Conservation (phyloP, 1,139 yeast genomes). For the Kodamaea suecica region DNA sequence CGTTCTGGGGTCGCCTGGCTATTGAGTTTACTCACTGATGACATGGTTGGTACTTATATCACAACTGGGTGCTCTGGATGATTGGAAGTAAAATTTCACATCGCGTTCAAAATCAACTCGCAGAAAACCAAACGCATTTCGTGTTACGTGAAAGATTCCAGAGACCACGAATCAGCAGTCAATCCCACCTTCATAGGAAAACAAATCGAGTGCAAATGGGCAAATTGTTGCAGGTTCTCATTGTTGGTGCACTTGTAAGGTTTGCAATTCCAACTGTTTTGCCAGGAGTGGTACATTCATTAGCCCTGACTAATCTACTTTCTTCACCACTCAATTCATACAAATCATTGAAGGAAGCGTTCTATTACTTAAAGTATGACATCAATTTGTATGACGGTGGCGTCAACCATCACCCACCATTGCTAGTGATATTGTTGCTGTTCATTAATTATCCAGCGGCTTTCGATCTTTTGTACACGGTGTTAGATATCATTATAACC, state of each 20-base stretch:
- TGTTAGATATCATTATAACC: conserved; percentile 42
- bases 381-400: conserved; percentile 80
- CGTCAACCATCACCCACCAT: conserved; percentile 80
- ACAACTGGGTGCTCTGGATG: not conserved
- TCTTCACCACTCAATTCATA: conserved; percentile 78
- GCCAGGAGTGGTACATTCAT: conserved; percentile 28
- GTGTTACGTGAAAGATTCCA: no score
- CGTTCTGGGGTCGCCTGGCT: not conserved
- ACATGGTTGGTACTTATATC: conserved; percentile 1
- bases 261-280: conserved; percentile 31
- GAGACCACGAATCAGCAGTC: no score
- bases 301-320: conserved; percentile 54
- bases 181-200: no score
- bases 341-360: conserved; percentile 71
- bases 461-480: conserved; percentile 38
- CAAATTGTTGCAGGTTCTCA: conserved; percentile 23
- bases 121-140: no score
- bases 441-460: conserved; percentile 27
- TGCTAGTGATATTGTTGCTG: conserved; percentile 53
- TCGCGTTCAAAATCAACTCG: no score
- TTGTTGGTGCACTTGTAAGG: conserved; percentile 31
- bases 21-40: conserved; percentile 3
- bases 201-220: no score
- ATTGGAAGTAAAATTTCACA: no score
- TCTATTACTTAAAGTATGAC: conserved; percentile 59